Evolutionary conservation across 805 yeast genomes (phyloP).

Genomic region (Candida easanensis): DNA sequence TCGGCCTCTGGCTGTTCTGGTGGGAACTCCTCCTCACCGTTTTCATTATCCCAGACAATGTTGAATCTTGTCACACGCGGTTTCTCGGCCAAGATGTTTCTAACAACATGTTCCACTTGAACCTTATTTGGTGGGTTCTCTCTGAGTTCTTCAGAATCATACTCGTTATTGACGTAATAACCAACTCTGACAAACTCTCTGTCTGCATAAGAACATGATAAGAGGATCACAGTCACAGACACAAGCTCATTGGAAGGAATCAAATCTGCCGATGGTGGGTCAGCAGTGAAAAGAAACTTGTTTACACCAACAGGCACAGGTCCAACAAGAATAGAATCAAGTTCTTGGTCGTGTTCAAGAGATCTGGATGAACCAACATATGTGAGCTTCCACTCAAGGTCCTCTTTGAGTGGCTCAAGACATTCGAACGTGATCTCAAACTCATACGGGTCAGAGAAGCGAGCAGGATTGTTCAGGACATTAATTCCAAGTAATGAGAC

Average conservation of each 20-base stretch:
- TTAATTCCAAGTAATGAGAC: slow-evolving; percentile 89
- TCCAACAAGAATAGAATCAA: slow-evolving; percentile 95
- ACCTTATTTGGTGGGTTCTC: slow-evolving; percentile 94
- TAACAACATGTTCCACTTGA: slow-evolving; percentile 88
- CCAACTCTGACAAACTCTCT: slow-evolving; percentile 97
- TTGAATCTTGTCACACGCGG: slow-evolving; percentile 97
- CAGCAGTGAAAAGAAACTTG: slow-evolving; percentile 89
- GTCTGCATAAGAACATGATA: slow-evolving; percentile 91
- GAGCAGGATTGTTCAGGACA: slow-evolving; percentile 92
- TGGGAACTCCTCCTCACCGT: slow-evolving; percentile 64
- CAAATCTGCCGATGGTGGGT: slow-evolving; percentile 93
- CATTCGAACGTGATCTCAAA: slow-evolving; percentile 98
- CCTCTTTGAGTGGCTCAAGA: slow-evolving; percentile 78
- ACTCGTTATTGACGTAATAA: slow-evolving; percentile 95
- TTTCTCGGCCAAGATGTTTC: slow-evolving; percentile 94
- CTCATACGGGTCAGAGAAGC: slow-evolving; percentile 89
- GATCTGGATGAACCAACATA: slow-evolving; percentile 96
- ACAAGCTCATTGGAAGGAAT: slow-evolving; percentile 96
- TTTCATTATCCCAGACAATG: slow-evolving; percentile 92
- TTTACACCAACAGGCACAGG: slow-evolving; percentile 98
- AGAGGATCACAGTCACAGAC: slow-evolving; percentile 87
- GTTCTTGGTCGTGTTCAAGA: slow-evolving; percentile 92
- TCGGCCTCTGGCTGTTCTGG: slow-evolving; percentile 72
- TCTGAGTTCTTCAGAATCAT: slow-evolving; percentile 87
- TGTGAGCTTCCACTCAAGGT: slow-evolving; percentile 95